phyloP scores from a whole-genome alignment of 2,329 filamentous ascomycete genomes.

The Plectosphaerella sp. region DNA sequence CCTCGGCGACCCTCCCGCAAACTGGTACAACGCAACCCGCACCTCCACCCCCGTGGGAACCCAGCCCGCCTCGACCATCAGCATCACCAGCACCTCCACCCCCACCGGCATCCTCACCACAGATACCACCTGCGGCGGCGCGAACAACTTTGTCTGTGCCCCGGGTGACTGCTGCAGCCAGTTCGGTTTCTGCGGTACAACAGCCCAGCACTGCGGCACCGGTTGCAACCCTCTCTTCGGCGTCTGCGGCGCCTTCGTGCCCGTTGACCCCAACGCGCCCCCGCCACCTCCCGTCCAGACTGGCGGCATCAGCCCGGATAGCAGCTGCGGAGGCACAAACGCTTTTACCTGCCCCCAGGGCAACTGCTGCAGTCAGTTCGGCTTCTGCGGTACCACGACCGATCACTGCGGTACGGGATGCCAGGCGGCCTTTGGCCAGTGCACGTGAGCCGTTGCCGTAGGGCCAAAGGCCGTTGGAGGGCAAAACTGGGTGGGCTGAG shows the following conservation, averaged over 20 bases:
- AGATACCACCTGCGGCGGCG: slow-evolving; percentile 10
- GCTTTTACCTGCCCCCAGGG: slow-evolving; percentile 4
- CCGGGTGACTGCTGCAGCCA: slow-evolving; percentile 13
- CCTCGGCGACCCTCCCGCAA: slow-evolving; percentile 9
- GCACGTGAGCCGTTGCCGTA: background rate
- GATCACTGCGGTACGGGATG: slow-evolving; percentile 13
- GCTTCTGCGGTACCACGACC: slow-evolving; percentile 13
- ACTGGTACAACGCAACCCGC: slow-evolving; percentile 12
- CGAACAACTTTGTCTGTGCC: slow-evolving; percentile 9
- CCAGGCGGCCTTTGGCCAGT: slow-evolving; percentile 9
- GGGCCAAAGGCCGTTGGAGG: too few relatives aligned
- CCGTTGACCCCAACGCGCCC: slow-evolving; percentile 1
- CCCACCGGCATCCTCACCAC: slow-evolving; percentile 10
- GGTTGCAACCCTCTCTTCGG: slow-evolving; percentile 14
- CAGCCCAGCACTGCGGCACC: slow-evolving; percentile 12
- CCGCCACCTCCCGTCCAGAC: slow-evolving; percentile 2
- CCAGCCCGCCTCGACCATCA: slow-evolving; percentile 5
- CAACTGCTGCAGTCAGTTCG: slow-evolving; percentile 14
- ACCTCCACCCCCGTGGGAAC: slow-evolving; percentile 11
- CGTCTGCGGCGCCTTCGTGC: slow-evolving; percentile 9
- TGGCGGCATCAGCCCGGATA: slow-evolving; percentile 8
- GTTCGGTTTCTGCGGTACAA: slow-evolving; percentile 14
- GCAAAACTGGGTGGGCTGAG: too few relatives aligned
- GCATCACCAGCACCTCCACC: slow-evolving; percentile 12
- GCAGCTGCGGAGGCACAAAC: slow-evolving; percentile 7